Evolutionary conservation across 2,329 filamentous ascomycete species (phyloP), one percentile per base, ranked within the genome.

Genomic region (Alternaria incomplexa): DNA sequence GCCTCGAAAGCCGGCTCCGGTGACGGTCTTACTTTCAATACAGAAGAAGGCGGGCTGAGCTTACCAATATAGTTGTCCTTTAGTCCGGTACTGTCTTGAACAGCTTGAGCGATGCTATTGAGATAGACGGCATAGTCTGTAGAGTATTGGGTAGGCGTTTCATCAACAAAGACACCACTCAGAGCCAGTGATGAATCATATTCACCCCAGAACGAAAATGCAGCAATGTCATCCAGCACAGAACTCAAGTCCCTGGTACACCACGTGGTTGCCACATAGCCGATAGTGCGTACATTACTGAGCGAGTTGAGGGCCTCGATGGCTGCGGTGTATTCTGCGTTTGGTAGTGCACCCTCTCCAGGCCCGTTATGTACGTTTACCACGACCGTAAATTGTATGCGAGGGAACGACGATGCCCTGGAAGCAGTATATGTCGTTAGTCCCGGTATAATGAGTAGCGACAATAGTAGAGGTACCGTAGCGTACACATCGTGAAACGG

Each of bases 201-300:
- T 53, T 73, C 75, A 56, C 73, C 76, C 83, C 84, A 86, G 40
- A 77, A 79, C 15, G 79, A 80, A 61, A 85, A 85, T 5, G 75
- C 77, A 55, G 79, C 77, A 48, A 86, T 80, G 62, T 86, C 84
- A 62, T 74, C 59, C 22, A 72, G 63, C 54, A 67, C 69, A 45
- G 57, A 64, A 53, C 63, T 66, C 47, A 74, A 23, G 48, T 64
- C 64, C 56, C 71, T 72, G 28, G 40, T 74, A 22, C 76, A 78
- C 72, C 86, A 88, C 40, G 82, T 85, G 58, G 82, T 83, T 48
- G 84, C 76, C 72, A 86, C 84, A 71, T 85, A 85, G 11, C 81
- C 83, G 58, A 87, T 73, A 51, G 85, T 81, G 32, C 81, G 79
- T 56, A 84, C 82, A 74, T 87, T 87, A 62, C 81, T 71, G 66